Evolutionary conservation across 140 eudicot genomes (phyloP).

Genomic region (Flaveria floridana): DNA sequence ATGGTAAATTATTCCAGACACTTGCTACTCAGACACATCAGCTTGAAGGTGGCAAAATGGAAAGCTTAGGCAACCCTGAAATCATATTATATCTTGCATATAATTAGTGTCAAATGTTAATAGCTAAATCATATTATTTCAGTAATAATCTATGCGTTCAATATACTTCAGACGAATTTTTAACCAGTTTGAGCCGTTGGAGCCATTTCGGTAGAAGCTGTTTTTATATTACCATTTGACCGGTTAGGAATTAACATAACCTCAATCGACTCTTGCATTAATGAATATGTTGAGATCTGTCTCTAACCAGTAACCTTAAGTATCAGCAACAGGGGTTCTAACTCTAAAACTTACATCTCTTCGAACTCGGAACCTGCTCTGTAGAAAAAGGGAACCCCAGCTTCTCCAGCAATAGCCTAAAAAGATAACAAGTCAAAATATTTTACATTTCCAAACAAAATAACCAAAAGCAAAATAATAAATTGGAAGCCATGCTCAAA

Average conservation of each 20-base stretch:
- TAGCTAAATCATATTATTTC: background rate
- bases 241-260: background rate
- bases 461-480: background rate
- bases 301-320: background rate
- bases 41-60: background rate
- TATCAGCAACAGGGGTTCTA: background rate
- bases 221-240: background rate
- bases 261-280: too few relatives aligned
- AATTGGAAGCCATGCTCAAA: constrained; percentile 1
- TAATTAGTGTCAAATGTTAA: background rate
- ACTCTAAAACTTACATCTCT: constrained; percentile 60
- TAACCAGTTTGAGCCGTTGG: background rate
- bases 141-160: background rate
- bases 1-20: constrained; percentile 50
- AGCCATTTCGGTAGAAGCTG: background rate
- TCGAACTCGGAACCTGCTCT: constrained; percentile 98
- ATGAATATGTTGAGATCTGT: background rate
- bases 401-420: constrained; percentile 99
- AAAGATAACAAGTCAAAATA: constrained; percentile 15
- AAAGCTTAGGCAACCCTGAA: background rate
- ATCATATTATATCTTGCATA: background rate
- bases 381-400: constrained; percentile 98
- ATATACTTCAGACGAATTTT: background rate
- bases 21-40: constrained; percentile 19
- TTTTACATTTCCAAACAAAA: background rate